A percentile compares a stretch with the other conserved stretches of the same genome.
Evolutionary conservation across 805 yeast species (phyloP).

Genomic region (Ogataea parapolymorpha): DNA sequence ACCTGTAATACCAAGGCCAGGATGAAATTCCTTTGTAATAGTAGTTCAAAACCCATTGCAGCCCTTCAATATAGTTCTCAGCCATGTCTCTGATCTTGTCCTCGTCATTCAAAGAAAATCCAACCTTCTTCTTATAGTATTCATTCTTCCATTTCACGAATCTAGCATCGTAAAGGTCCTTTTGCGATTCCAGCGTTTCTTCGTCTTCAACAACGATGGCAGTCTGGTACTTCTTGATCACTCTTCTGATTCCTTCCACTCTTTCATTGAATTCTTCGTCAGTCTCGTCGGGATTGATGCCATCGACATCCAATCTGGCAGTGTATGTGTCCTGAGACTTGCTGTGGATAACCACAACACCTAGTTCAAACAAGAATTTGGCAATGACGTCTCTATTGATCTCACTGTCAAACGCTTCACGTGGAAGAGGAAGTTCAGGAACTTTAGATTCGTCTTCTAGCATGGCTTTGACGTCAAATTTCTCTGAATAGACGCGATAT

Average conservation of each 20-base stretch:
- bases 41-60: constrained; percentile 94
- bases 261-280: constrained; percentile 62
- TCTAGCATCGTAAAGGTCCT: constrained; percentile 66
- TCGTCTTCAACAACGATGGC: constrained; percentile 63
- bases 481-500: constrained; percentile 27
- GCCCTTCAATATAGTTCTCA: constrained; percentile 84
- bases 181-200: constrained; percentile 46
- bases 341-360: constrained; percentile 64
- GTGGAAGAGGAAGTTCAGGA: constrained; percentile 46
- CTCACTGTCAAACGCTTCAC: constrained; percentile 41
- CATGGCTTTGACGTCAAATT: constrained; percentile 33
- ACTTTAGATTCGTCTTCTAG: constrained; percentile 38
- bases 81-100: constrained; percentile 61
- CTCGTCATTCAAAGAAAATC: constrained; percentile 59
- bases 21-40: constrained; percentile 89
- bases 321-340: constrained; percentile 52
- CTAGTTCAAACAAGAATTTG: constrained; percentile 62
- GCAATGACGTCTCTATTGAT: constrained; percentile 58
- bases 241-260: constrained; percentile 46
- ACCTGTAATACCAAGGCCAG: constrained; percentile 92
- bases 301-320: constrained; percentile 68
- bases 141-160: constrained; percentile 78
- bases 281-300: constrained; percentile 63
- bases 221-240: constrained; percentile 61
- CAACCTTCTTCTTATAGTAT: constrained; percentile 82